Percentiles rank a stretch among this genome's conserved stretches.
phyloP scores from a whole-genome alignment of 805 yeast genomes.

The Ogataea thermomethanolica region DNA sequence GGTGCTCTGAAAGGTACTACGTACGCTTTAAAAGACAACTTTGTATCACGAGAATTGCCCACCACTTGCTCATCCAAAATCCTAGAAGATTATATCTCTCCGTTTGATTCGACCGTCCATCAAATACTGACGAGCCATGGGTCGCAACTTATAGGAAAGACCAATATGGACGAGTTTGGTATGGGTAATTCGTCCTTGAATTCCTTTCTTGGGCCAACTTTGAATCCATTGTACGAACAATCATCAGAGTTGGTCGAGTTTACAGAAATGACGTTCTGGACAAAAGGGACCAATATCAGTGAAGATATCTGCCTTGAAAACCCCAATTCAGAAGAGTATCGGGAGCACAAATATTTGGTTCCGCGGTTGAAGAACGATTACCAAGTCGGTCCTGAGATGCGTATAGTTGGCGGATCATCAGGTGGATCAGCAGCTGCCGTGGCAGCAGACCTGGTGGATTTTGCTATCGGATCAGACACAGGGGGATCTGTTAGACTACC shows the following conservation, averaged over 20 bases:
- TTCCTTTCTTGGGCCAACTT: constrained; percentile 53
- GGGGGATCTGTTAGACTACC: constrained; percentile 97
- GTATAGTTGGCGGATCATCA: constrained; percentile 84
- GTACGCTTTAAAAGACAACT: constrained; percentile 74
- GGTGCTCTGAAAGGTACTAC: constrained; percentile 31
- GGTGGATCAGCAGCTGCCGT: constrained; percentile 97
- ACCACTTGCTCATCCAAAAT: constrained; percentile 80
- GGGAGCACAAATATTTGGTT: constrained; percentile 13
- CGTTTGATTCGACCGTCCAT: constrained; percentile 78
- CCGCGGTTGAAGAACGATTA: constrained; percentile 18
- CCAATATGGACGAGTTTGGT: constrained; percentile 95
- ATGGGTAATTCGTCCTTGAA: constrained; percentile 81
- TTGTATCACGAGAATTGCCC: constrained; percentile 55
- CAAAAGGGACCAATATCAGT: constrained; percentile 15
- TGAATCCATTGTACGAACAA: constrained; percentile 44
- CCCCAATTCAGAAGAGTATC: constrained; percentile 18
- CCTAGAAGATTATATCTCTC: constrained; percentile 59
- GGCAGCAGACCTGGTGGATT: constrained; percentile 63
- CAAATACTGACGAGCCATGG: constrained; percentile 51
- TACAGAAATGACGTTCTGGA: constrained; percentile 24
- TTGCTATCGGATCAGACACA: constrained; percentile 91
- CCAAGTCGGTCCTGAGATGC: constrained; percentile 24
- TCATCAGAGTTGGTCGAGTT: constrained; percentile 22
- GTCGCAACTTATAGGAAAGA: constrained; percentile 63
- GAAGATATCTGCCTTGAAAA: constrained; percentile 41